Conservation (phyloP, 2,329 filamentous ascomycete species). For the Cladosporium halotolerans region DNA sequence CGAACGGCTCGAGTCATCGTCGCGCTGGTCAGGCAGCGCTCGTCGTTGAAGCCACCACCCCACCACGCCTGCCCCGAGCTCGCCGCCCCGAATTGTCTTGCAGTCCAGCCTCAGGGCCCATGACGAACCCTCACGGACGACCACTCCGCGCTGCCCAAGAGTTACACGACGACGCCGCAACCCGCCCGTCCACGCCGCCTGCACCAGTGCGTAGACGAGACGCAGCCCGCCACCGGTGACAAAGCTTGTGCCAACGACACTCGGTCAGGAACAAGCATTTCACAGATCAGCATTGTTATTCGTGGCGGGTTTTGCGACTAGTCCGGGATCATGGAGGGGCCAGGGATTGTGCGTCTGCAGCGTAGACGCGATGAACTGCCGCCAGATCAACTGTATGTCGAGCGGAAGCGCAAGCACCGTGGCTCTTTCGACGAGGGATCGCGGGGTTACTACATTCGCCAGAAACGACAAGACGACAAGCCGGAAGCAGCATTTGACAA, state of each 20-base stretch:
- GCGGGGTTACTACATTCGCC: constrained; percentile 6
- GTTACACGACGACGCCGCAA: no score
- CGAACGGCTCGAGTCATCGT: no score
- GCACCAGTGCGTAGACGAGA: no score
- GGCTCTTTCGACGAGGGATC: constrained; percentile 13
- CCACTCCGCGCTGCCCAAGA: no score
- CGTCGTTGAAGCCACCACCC: no score
- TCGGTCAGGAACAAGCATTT: not conserved
- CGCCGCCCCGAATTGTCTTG: no score
- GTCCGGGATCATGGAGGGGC: constrained; percentile 16
- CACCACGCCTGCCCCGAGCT: no score
- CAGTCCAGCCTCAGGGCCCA: no score
- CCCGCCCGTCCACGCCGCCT: no score
- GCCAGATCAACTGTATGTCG: constrained; percentile 23
- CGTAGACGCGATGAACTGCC: constrained; percentile 24
- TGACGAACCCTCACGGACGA: no score
- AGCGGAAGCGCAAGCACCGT: constrained; percentile 21
- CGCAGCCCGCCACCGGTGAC: not conserved
- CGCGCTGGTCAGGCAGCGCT: no score
- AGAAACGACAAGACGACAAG: not conserved
- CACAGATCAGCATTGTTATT: not conserved
- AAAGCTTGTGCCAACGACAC: constrained; percentile 3
- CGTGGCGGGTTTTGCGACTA: not conserved
- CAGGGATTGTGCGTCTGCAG: constrained; percentile 24
- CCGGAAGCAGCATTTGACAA: not conserved